A percentile compares a stretch with the other conserved stretches of the same genome.
Evolutionary conservation across 140 eudicot genomes (phyloP).

Genomic region (Anethum foeniculum): DNA sequence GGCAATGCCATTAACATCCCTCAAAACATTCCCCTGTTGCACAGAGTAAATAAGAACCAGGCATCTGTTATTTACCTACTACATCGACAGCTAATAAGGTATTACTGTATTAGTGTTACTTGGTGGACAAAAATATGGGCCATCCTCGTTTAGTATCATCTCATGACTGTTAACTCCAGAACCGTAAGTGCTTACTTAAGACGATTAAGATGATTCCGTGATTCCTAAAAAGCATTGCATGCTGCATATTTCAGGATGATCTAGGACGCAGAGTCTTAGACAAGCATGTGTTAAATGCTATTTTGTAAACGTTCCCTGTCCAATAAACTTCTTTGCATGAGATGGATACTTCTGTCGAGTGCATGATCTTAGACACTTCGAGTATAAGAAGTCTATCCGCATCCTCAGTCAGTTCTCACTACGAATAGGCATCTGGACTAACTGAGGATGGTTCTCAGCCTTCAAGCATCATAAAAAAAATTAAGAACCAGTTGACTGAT

Average conservation of each 20-base stretch:
- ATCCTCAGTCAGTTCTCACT: constrained; percentile 65
- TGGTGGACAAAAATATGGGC: background rate
- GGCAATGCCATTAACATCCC: background rate
- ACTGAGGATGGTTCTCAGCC: constrained; percentile 87
- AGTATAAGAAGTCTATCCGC: constrained; percentile 92
- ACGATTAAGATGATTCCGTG: background rate
- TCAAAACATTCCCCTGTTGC: background rate
- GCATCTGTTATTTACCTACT: background rate
- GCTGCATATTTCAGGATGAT: background rate
- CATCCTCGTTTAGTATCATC: background rate
- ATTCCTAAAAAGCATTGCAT: background rate
- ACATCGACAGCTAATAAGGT: background rate
- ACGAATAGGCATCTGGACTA: constrained; percentile 68
- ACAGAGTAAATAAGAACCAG: background rate
- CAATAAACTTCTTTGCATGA: constrained; percentile 56
- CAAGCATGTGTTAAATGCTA: constrained; percentile 27
- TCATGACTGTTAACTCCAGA: background rate
- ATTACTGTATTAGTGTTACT: too few species aligned
- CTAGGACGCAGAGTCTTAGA: background rate
- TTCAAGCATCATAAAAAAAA: constrained; percentile 16
- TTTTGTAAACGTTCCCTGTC: constrained; percentile 48
- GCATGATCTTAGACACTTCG: constrained; percentile 68
- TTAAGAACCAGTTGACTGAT: background rate
- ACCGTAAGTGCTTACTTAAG: background rate
- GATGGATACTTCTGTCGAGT: constrained; percentile 58